These are phyloP conservation scores for Aspergillus olivimuriae DNA, from an alignment of 495 filamentous ascomycete species.

Conservation along the genomic window DNA sequence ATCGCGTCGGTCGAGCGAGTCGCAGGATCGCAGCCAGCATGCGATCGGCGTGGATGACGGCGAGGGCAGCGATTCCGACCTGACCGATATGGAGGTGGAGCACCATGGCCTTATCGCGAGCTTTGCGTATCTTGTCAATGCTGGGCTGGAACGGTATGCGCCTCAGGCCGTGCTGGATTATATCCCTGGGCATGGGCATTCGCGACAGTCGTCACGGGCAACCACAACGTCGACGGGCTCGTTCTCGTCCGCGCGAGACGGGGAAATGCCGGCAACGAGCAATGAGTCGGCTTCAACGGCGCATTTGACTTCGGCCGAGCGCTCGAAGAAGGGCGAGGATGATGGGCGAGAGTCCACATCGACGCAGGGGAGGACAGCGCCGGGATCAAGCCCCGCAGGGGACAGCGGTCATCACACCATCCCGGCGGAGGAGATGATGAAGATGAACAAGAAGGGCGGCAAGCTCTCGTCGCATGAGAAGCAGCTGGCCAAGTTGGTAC, in stretches of 20 bases:
- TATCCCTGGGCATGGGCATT: conserved; percentile 31
- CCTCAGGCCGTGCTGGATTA: conserved; percentile 46
- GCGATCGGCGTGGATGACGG: conserved; percentile 6
- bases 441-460: conserved; percentile 24
- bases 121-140: conserved; percentile 34
- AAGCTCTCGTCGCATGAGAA: conserved; percentile 55
- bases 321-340: conserved; percentile 16
- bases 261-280: not conserved
- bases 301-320: conserved; percentile 7
- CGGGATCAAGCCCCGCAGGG: not conserved
- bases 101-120: conserved; percentile 42
- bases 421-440: conserved; percentile 18
- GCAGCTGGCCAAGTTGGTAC: conserved; percentile 67
- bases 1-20: conserved; percentile 11
- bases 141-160: conserved; percentile 35
- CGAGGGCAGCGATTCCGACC: conserved; percentile 11
- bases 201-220: conserved; percentile 27
- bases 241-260: not conserved
- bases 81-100: conserved; percentile 19
- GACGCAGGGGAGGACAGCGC: not conserved
- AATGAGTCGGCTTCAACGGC: not conserved
- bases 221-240: not conserved
- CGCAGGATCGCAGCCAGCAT: conserved; percentile 8
- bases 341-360: conserved; percentile 17
- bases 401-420: conserved; percentile 20